Evolutionary conservation across 106 monocot genomes (phyloP).

Genomic region (Agapanthus africanus): DNA sequence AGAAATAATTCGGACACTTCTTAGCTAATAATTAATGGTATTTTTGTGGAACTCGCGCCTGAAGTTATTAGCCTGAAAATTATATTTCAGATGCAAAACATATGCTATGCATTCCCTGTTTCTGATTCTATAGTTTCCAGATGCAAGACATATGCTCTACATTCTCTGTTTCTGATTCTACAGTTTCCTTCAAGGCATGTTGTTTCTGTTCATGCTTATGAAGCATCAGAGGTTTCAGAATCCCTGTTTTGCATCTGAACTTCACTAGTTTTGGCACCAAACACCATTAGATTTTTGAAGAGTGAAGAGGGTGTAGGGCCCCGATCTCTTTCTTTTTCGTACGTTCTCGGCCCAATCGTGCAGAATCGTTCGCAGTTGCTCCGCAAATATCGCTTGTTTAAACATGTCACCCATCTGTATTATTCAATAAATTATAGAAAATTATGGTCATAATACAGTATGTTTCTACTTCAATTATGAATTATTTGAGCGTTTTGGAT

Average conservation of each 20-base stretch:
- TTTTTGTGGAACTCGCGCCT: too few species aligned
- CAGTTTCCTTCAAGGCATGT: too few species aligned
- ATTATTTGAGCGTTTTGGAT: too few species aligned
- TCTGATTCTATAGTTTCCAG: too few species aligned
- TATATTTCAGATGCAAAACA: too few species aligned
- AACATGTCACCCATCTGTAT: constrained; percentile 43
- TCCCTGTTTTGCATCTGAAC: background rate
- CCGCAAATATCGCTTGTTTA: constrained; percentile 37
- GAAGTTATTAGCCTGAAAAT: too few species aligned
- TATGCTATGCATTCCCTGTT: too few species aligned
- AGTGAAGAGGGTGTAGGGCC: background rate
- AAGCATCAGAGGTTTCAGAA: background rate
- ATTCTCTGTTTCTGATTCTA: too few species aligned
- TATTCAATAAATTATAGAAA: background rate
- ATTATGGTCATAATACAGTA: background rate
- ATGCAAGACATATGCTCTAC: too few species aligned
- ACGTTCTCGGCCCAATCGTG: constrained; percentile 30
- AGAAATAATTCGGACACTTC: too few species aligned
- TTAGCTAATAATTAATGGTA: too few species aligned
- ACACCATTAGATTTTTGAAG: background rate
- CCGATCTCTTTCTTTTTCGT: constrained; percentile 16
- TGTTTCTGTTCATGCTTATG: background rate
- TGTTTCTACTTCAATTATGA: background rate
- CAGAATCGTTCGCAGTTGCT: constrained; percentile 19
- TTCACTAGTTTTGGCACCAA: background rate